A percentile compares a stretch with the other conserved stretches of the same genome.
These are phyloP conservation scores for Fusarium sororula DNA, from an alignment of 2,329 filamentous ascomycete species.

Conservation along the genomic window DNA sequence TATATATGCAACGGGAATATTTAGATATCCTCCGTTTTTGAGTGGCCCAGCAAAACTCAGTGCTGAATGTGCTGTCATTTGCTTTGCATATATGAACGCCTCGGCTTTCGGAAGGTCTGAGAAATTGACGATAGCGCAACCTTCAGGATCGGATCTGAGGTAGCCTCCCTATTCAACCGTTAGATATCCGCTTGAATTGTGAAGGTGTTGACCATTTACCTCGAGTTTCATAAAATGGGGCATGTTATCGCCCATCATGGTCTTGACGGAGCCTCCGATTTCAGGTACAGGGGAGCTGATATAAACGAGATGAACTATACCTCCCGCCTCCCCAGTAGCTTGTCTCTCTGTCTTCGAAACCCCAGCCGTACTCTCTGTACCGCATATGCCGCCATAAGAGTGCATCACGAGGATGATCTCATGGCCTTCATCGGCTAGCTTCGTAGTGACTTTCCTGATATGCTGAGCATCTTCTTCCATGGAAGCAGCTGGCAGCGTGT, in stretches of 20 bases:
- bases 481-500: neutral
- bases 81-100: neutral
- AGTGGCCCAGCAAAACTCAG: neutral
- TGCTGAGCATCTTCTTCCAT: neutral
- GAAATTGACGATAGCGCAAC: neutral
- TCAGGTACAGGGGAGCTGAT: neutral
- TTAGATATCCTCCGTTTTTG: neutral
- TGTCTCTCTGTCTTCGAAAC: fast-evolving
- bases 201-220: fast-evolving
- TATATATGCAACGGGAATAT: neutral
- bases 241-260: neutral
- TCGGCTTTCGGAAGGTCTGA: neutral
- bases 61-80: neutral
- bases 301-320: neutral
- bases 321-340: fast-evolving
- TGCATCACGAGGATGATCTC: neutral
- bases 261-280: neutral
- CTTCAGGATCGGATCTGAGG: neutral
- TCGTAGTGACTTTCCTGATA: neutral
- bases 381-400: neutral
- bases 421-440: neutral
- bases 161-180: neutral
- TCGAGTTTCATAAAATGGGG: neutral
- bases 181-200: neutral
- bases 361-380: neutral